Evolutionary conservation across 352 stramenopile genomes (phyloP).

Genomic region (Phytopythium sindhum): DNA sequence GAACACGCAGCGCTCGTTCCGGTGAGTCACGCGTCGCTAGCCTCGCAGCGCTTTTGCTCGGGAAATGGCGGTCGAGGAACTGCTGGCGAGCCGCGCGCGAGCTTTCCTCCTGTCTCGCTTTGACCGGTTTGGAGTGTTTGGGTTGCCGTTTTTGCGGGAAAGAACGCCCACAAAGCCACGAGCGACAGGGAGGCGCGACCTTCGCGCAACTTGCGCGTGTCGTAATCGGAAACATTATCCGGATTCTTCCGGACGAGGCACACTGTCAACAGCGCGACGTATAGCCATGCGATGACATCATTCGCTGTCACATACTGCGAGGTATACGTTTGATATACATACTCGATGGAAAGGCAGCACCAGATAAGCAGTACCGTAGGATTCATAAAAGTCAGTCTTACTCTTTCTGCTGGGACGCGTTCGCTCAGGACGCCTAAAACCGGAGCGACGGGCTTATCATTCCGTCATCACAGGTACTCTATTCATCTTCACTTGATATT

Average conservation of each 20-base stretch:
- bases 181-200: slow-evolving; percentile 7
- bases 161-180: background rate
- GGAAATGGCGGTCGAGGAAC: background rate
- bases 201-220: background rate
- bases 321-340: background rate
- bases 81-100: background rate
- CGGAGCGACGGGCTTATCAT: background rate
- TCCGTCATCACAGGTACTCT: background rate
- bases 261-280: background rate
- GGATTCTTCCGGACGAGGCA: background rate
- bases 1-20: background rate
- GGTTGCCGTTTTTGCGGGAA: background rate
- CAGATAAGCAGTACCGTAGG: background rate
- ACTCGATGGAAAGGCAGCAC: background rate
- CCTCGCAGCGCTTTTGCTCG: background rate
- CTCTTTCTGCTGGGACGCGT: background rate
- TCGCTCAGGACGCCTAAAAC: background rate
- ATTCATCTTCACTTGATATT: background rate
- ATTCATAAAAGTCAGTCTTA: background rate
- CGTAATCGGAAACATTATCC: background rate
- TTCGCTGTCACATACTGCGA: background rate
- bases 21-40: background rate
- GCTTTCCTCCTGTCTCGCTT: background rate
- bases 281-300: slow-evolving; percentile 3
- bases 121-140: background rate